Evolutionary conservation across 495 filamentous ascomycete species (phyloP), one percentile per base, ranked within the genome.

Genomic region (Penicillium salamii): DNA sequence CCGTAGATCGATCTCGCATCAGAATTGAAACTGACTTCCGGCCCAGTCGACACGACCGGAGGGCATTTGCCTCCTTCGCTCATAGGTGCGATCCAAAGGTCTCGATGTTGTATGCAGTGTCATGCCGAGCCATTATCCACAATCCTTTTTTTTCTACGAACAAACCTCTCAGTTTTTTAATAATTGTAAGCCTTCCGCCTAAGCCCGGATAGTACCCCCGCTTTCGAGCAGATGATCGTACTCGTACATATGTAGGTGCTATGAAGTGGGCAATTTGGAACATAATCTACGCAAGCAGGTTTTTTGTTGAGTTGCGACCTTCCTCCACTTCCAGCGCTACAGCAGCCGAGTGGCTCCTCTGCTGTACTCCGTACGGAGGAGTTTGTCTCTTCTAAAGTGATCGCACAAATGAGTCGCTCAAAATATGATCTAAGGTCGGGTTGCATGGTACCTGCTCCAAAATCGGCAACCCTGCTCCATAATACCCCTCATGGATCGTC

Each of bases 291-390:
- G 36, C 11, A 15, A 3, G 8, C 1, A 6, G n/a, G n/a, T n/a
- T n/a, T 6, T 14, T 45, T 24, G 21, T 13, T 20, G 5, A 1
- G 12, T 23, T 5, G 15, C 19, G 7, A 13, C 12, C 29, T 32
- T 4, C 13, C 28, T 48, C 46, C 46, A 40, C 46, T 40, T 11
- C 20, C 23, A 26, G n/a, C 35, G 13, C 46, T 40, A 48, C 45
- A 6, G 35, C 21, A 28, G 21, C 7, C 32, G 2, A 29, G 21
- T 5, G 24, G 34, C 26, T 40, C 35, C 35, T 11, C 7, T 18
- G 11, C 14, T 26, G 21, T 14, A 18, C 31, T n/a, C 31, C 21
- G 21, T 23, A 39, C 21, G 11, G 3, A 18, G 34, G 11, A 38
- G 38, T 8, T 14, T 29, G 23, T n/a, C 2, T 18, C 12, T 29